These are phyloP conservation scores for Pleurotus djamor DNA, from an alignment of 768 basidiomycete species.

Conservation along the genomic window DNA sequence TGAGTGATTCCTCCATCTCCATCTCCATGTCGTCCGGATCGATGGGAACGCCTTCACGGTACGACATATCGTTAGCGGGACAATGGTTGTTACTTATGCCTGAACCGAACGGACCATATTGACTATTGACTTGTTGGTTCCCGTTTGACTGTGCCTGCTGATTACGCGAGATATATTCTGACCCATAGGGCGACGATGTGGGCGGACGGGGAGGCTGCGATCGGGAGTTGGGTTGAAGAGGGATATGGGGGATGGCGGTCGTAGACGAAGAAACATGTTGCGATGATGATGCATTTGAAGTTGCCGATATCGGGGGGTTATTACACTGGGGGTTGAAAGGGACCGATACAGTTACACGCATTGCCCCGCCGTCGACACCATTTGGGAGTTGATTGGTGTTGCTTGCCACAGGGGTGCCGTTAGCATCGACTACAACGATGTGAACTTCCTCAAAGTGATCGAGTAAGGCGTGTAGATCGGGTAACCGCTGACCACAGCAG, in stretches of 20 bases:
- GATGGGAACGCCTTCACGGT: constrained; percentile 39
- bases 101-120: not conserved
- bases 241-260: not conserved
- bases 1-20: constrained; percentile 53
- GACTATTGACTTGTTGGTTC: constrained; percentile 28
- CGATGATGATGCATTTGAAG: constrained; percentile 20
- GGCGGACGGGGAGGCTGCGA: constrained; percentile 18
- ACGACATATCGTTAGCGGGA: constrained; percentile 1
- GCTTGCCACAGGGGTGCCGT: constrained; percentile 35
- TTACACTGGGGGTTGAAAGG: constrained; percentile 43
- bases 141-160: constrained; percentile 13
- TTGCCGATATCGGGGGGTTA: constrained; percentile 20
- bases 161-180: constrained; percentile 4
- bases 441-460: constrained; percentile 94
- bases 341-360: constrained; percentile 35
- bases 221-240: constrained; percentile 11
- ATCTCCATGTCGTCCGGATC: constrained; percentile 85
- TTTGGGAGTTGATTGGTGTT: not conserved
- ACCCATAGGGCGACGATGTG: not conserved
- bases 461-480: constrained; percentile 57
- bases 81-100: not conserved
- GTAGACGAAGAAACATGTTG: not conserved
- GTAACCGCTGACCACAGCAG: constrained; percentile 80
- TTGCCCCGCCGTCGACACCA: not conserved
- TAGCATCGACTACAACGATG: constrained; percentile 63